Conservation (phyloP, 495 filamentous ascomycete genomes). For the Pseudoneurospora amorphoporcata region DNA sequence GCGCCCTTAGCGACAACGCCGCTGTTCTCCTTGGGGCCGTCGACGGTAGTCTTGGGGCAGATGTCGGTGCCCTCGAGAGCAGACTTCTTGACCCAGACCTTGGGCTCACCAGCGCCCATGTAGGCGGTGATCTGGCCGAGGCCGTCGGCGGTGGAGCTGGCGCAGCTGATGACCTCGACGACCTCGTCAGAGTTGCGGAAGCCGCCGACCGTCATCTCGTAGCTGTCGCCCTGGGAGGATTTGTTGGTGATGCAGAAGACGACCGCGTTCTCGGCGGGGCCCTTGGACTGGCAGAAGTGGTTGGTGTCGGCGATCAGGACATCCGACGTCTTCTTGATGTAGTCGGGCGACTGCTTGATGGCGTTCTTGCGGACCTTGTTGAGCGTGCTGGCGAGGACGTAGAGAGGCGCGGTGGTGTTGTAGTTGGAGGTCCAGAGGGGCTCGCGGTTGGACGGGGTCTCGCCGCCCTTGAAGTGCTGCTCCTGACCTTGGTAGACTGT, state of each 20-base stretch:
- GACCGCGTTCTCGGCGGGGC: constrained; percentile 43
- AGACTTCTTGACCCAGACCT: constrained; percentile 9
- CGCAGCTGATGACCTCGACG: constrained; percentile 20
- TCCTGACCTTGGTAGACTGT: constrained; percentile 51
- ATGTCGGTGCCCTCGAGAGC: constrained; percentile 14
- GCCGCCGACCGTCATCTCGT: constrained; percentile 13
- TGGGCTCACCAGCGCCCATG: constrained; percentile 17
- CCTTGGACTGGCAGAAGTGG: constrained; percentile 57
- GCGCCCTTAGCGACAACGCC: neutral
- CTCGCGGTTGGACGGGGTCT: constrained; percentile 59
- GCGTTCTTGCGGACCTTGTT: constrained; percentile 54
- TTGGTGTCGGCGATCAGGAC: constrained; percentile 44
- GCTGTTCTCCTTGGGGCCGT: neutral
- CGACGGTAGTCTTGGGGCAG: constrained; percentile 11
- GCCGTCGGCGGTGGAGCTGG: constrained; percentile 11
- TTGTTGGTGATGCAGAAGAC: constrained; percentile 26
- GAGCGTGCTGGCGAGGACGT: constrained; percentile 43
- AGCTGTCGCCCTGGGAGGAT: constrained; percentile 18
- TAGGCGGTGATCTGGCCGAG: constrained; percentile 15
- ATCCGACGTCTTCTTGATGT: constrained; percentile 43
- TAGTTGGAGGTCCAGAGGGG: constrained; percentile 61
- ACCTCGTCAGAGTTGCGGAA: constrained; percentile 18
- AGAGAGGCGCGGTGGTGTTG: constrained; percentile 46
- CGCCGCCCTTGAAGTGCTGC: constrained; percentile 53
- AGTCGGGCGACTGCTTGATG: constrained; percentile 34